Evolutionary conservation across 768 basidiomycete genomes (phyloP).

Genomic region (Agaricus subrufescens): DNA sequence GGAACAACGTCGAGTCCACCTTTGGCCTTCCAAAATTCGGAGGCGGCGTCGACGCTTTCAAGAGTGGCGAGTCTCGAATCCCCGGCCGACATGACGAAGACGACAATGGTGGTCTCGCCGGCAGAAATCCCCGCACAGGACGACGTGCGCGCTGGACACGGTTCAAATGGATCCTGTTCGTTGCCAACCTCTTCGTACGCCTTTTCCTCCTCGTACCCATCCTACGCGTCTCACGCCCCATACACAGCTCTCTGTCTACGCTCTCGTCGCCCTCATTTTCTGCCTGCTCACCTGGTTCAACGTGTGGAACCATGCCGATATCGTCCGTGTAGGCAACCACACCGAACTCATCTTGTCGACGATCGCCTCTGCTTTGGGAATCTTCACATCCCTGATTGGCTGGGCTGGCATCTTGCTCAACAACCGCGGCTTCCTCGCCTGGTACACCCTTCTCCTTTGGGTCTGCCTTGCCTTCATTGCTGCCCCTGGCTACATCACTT

Average conservation of each 20-base stretch:
- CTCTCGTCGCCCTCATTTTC: constrained; percentile 54
- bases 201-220: neutral
- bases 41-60: constrained; percentile 65
- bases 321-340: constrained; percentile 65
- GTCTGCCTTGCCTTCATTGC: constrained; percentile 67
- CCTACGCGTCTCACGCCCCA: constrained; percentile 23
- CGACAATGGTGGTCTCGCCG: constrained; percentile 4
- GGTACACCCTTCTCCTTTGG: constrained; percentile 78
- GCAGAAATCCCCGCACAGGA: constrained; percentile 21
- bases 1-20: constrained; percentile 23
- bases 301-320: constrained; percentile 60
- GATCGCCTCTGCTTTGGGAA: constrained; percentile 51
- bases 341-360: constrained; percentile 69
- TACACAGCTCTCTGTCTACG: constrained; percentile 47
- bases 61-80: constrained; percentile 48
- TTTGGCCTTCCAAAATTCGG: constrained; percentile 52
- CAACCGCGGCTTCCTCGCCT: constrained; percentile 78
- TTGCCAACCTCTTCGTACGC: constrained; percentile 51
- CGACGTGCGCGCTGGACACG: constrained; percentile 64
- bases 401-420: constrained; percentile 84
- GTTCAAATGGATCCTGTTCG: constrained; percentile 80
- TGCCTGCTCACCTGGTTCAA: constrained; percentile 77
- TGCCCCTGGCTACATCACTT: constrained; percentile 75
- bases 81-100: constrained; percentile 9
- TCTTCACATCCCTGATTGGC: constrained; percentile 68